Evolutionary conservation across 2,329 filamentous ascomycete genomes (phyloP).

Genomic region (Aspergillus sp.): DNA sequence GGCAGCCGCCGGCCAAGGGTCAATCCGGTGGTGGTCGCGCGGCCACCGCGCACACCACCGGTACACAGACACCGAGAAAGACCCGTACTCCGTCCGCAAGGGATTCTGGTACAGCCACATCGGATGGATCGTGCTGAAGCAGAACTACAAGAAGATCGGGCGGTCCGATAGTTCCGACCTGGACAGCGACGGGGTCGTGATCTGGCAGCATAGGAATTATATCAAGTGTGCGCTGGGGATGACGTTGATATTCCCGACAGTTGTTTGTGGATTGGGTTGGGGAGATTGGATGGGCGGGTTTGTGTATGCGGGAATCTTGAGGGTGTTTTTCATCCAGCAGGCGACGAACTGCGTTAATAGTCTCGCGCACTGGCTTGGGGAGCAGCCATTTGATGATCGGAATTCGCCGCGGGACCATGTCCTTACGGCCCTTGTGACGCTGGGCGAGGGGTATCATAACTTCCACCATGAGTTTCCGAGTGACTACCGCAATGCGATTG

Average conservation of each 20-base stretch:
- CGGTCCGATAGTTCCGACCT: conserved; percentile 15
- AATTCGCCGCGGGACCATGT: conserved; percentile 17
- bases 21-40: conserved; percentile 15
- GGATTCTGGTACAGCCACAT: conserved; percentile 18
- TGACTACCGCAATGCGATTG: conserved; percentile 17
- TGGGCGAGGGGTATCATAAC: conserved; percentile 21
- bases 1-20: conserved; percentile 13
- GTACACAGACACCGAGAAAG: conserved; percentile 18
- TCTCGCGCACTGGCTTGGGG: conserved; percentile 57
- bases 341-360: conserved; percentile 82
- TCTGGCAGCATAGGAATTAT: conserved; percentile 20
- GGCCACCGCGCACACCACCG: conserved; percentile 20
- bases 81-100: conserved; percentile 16
- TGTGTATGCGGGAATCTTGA: conserved; percentile 65
- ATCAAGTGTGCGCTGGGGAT: conserved; percentile 11
- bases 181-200: conserved; percentile 13
- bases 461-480: conserved; percentile 21
- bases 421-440: conserved; percentile 10
- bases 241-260: conserved; percentile 9
- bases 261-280: conserved; percentile 13
- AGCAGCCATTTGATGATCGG: conserved; percentile 17
- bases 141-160: conserved; percentile 13
- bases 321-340: conserved; percentile 76
- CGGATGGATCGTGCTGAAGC: conserved; percentile 18
- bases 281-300: conserved; percentile 17